Evolutionary conservation across 495 filamentous ascomycete genomes (phyloP), one percentile per base, ranked within the genome.

Genomic region (Penicillium chermesinum): DNA sequence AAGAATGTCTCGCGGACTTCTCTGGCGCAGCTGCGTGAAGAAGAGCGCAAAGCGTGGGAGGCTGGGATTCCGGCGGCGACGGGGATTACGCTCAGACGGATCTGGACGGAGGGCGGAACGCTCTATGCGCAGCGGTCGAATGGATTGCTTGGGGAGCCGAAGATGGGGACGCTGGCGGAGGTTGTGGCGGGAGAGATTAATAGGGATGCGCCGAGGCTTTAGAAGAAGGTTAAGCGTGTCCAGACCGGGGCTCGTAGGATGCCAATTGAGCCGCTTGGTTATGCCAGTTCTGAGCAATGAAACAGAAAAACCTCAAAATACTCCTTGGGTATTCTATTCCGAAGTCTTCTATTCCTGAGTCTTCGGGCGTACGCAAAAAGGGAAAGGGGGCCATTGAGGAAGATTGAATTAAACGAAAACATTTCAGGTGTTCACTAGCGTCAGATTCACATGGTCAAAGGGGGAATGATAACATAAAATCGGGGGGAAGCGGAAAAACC

Each of bases 81-180:
- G 0, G 44, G 58, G 1, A 63, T 73, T 32, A 86, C 85, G 0
- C 65, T 87, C 53, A 65, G 79, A 41, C 70, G 84, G 18, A 88
- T 88, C 37, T 87, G 84, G 85, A 76, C 78, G 0, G 79, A 86
- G 57, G 85, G 85, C 0, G 80, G 84, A 1, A 88, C 85, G 1
- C 56, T 88, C 45, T 88, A 89, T 60, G 73, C 74, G 7, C 71
- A 80, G 64, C 75, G 81, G 15, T 84, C 86, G 53, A 88, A 89
- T 57, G 74, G 68, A 8, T 44, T 72, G 18, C 70, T 89, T 46
- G 67, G 62, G 22, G 64, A 65, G 1, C 70, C 67, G 15, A 64
- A 74, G 7, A 63, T 76, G 45, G 71, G 78, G 38, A 67, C 69
- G 0, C 57, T 87, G 54, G 66, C 69, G 44, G 68, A 67, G 33